phyloP scores from a whole-genome alignment of 1,284 basidiomycete genomes.

The Golubevia pallescens region DNA sequence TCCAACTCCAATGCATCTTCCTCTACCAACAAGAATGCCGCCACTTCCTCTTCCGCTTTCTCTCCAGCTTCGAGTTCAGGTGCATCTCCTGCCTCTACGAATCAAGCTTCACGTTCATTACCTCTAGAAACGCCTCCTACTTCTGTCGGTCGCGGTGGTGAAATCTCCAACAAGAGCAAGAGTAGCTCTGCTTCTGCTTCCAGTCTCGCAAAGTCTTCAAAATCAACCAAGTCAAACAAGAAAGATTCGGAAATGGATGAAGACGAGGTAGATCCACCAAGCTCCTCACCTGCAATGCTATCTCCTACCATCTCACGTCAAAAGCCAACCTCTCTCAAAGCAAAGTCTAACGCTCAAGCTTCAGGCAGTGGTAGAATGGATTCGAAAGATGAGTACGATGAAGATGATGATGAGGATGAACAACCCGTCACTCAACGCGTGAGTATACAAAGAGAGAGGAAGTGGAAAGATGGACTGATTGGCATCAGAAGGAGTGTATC shows the following conservation, averaged over 20 bases:
- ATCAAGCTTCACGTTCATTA: neutral
- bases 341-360: neutral
- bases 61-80: neutral
- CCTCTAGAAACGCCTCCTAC: neutral
- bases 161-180: constrained; percentile 13
- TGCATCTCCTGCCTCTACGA: neutral
- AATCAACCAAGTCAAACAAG: constrained; percentile 13
- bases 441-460: neutral
- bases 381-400: constrained; percentile 27
- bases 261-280: neutral
- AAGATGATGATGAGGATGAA: constrained; percentile 57
- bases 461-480: constrained; percentile 7
- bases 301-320: neutral
- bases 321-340: neutral
- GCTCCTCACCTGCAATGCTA: neutral
- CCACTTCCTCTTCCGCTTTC: neutral
- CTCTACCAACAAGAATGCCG: neutral
- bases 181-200: constrained; percentile 2
- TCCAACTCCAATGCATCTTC: constrained; percentile 1
- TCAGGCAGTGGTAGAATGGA: constrained; percentile 3
- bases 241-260: neutral
- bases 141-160: neutral
- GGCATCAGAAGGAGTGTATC: too few relatives aligned
- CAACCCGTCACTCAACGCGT: constrained; percentile 50
- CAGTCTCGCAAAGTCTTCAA: constrained; percentile 3